Evolutionary conservation across 331 rosid genomes (phyloP), one percentile per base, ranked within the genome.

Genomic region (Acacia concinna): DNA sequence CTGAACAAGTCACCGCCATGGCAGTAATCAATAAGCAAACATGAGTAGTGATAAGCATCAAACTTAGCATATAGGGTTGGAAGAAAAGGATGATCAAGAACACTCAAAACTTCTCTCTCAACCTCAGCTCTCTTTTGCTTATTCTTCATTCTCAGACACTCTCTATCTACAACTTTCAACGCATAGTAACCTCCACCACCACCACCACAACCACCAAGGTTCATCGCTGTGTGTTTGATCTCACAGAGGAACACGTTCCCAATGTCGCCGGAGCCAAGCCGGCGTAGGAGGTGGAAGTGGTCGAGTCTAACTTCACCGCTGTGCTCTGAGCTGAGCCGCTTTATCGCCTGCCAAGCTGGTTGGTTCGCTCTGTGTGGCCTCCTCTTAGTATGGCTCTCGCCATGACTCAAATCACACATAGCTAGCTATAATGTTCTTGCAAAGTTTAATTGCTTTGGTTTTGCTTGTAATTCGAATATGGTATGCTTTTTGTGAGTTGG

Each of bases 11-110:
- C 82, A 41, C 82, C 76, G 38, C 77, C 77, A 17, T 57, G 81
- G 81, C 75, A 77, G 56, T 66, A 77, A 77, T 77, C 81, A 37
- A 77, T 67, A 68, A 78, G 27, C 60, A 78, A 70, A 43, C 82
- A 78, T 0, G 76, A 69, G 49, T 57, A 43, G 17, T 69, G 77
- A 78, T 4, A 59, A 57, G 77, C 82, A 25, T 78, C 77, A 34
- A 78, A 69, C 0, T 69, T 31, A 0, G 82, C 82, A 69, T 70
- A 70, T 56, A 78, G 76, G 0, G 82, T 78, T 20, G 82, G 82
- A 25, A 78, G 23, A 30, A 70, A 78, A 70, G 77, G 82, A 59
- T 78, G 82, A 23, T 78, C 82, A 69, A 78, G 63, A 41, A 78
- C 51, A 21, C 71, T 70, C 27, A 78, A 32, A 3, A 78, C 82